Evolutionary conservation across 257 asterid genomes (phyloP), one percentile per base, ranked within the genome.

Genomic region (Petrea volubilis): DNA sequence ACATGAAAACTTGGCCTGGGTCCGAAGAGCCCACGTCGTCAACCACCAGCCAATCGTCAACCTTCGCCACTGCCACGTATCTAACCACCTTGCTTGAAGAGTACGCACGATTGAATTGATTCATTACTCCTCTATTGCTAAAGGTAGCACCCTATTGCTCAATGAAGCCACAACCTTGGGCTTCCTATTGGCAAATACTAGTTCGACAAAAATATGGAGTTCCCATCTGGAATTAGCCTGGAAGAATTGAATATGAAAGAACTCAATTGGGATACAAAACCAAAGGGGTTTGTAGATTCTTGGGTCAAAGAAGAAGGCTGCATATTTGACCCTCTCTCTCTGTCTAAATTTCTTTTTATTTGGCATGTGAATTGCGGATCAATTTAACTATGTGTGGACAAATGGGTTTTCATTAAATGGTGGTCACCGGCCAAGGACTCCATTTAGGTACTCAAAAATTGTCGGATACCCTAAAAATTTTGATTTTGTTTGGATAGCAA

Each of bases 241-340:
- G 93, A 70, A 36, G 81, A 64, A 80, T 87, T 82, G 74, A 82
- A 69, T 14, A 74, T 77, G 40, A 67, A 67, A 74, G 85, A 79
- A 11, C 90, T 86, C 79, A 90, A 73, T 44, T 82, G 83, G 70
- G 96, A 86, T 64, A 81, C 88, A 43, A 79, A 75, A 9, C 81
- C 73, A 12, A 80, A 58, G 24, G 87, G 84, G 51, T 61, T 92
- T 34, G 80, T 44, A 46, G 97, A 76, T 67, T 95, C 99, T 77
- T 82, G 93, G 29, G 84, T 80, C 60, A 89, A 88, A 10, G 96
- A 66, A 58, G 97, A 83, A 59, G 88, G 77, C 84, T 90, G 98
- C 98, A 92, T 91, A 75, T 51, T 64, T 72, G 49, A 27, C 7
- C 11, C n/a, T 27, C 10, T 33, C 25, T 44, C 11, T 29, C 23